A percentile compares a stretch with the other conserved stretches of the same genome.
phyloP scores from a whole-genome alignment of 2,329 filamentous ascomycete species.

The Claviceps cyperi region DNA sequence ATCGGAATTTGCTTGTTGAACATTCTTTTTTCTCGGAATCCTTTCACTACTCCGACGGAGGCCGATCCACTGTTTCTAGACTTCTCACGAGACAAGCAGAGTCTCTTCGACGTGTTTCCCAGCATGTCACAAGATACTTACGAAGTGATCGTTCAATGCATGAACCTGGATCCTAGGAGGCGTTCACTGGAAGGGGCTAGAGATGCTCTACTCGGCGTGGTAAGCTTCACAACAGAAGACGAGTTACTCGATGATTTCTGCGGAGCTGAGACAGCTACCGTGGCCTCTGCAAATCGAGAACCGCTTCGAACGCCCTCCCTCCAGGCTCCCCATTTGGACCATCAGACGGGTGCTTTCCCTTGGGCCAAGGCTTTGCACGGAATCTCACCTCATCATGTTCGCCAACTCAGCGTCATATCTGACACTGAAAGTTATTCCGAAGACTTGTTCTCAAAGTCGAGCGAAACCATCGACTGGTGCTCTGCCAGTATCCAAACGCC shows the following conservation, averaged over 20 bases:
- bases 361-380: slow-evolving; percentile 86
- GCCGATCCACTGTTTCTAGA: slow-evolving; percentile 89
- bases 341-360: slow-evolving; percentile 59
- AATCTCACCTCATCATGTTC: slow-evolving; percentile 50
- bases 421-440: slow-evolving; percentile 69
- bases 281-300: slow-evolving; percentile 81
- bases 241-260: slow-evolving; percentile 91
- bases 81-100: slow-evolving; percentile 86
- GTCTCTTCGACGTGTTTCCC: slow-evolving; percentile 93
- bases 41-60: slow-evolving; percentile 79
- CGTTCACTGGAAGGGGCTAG: slow-evolving; percentile 68
- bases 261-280: slow-evolving; percentile 59
- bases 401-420: slow-evolving; percentile 77
- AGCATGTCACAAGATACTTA: slow-evolving; percentile 98
- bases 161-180: slow-evolving; percentile 82
- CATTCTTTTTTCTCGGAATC: slow-evolving; percentile 91
- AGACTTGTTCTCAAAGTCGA: slow-evolving; percentile 72
- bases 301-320: slow-evolving; percentile 91
- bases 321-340: slow-evolving; percentile 69
- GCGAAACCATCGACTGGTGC: slow-evolving; percentile 62
- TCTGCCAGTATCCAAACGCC: slow-evolving; percentile 62
- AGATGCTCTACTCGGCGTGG: slow-evolving; percentile 60
- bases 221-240: slow-evolving; percentile 88
- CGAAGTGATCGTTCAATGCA: slow-evolving; percentile 78
- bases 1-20: slow-evolving; percentile 95